phyloP scores from a whole-genome alignment of 192 early-diverging fungal species.

The Coemansia interrupta region DNA sequence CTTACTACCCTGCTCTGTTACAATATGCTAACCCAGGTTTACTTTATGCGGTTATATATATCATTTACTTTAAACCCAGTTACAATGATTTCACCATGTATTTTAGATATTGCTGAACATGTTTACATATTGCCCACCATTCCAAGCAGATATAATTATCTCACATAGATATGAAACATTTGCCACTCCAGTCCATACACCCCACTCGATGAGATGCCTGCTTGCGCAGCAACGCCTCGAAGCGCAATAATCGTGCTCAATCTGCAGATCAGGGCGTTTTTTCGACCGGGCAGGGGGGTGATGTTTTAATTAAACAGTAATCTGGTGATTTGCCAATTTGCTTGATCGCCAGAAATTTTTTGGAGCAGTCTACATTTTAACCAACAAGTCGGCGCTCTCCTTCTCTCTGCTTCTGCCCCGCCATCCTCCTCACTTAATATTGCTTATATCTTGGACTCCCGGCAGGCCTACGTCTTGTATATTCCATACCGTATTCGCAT shows the following conservation, averaged over 20 bases:
- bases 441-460: not conserved
- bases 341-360: slow-evolving; percentile 10
- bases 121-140: too few relatives aligned
- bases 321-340: slow-evolving; percentile 7
- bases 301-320: not conserved
- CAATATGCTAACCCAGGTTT: too few relatives aligned
- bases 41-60: too few relatives aligned
- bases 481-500: not conserved
- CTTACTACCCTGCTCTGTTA: not conserved
- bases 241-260: not conserved
- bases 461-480: not conserved
- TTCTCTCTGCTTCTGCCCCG: slow-evolving; percentile 1
- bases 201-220: too few relatives aligned
- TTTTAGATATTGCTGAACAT: too few relatives aligned
- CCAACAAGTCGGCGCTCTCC: not conserved
- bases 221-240: not conserved
- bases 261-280: not conserved
- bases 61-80: too few relatives aligned
- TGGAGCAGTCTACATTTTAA: not conserved
- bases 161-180: too few relatives aligned
- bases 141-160: too few relatives aligned
- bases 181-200: too few relatives aligned
- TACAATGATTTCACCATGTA: too few relatives aligned
- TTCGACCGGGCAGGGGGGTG: not conserved
- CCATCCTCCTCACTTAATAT: not conserved